phyloP scores from a whole-genome alignment of 2,329 filamentous ascomycete species.

The Colletotrichum tamarilloi region DNA sequence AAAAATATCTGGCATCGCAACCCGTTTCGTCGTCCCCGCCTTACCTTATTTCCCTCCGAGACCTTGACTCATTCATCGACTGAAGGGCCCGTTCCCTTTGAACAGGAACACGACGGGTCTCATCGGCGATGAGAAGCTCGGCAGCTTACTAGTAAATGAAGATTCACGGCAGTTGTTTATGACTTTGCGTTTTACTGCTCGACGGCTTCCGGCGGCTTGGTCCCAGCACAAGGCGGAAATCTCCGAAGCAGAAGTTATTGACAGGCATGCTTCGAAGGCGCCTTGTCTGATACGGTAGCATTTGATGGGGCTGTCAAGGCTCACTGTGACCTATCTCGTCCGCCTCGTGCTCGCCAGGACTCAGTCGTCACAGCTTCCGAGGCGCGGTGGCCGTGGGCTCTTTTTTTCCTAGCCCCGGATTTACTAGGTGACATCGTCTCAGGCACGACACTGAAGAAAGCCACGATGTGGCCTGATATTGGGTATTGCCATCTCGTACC shows the following conservation, averaged over 20 bases:
- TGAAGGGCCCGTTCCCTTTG: background rate
- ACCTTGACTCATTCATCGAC: background rate
- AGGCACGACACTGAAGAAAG: slow-evolving; percentile 14
- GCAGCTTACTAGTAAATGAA: background rate
- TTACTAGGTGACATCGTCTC: slow-evolving; percentile 11
- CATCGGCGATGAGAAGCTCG: background rate
- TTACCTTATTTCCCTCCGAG: slow-evolving; percentile 1
- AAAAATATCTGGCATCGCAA: slow-evolving; percentile 2
- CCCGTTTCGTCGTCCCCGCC: slow-evolving; percentile 10
- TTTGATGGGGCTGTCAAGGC: background rate
- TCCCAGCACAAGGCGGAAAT: background rate
- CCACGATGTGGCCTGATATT: slow-evolving; percentile 1
- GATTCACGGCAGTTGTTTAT: slow-evolving; percentile 8
- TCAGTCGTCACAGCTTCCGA: background rate
- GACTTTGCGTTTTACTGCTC: background rate
- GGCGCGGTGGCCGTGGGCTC: too few relatives aligned
- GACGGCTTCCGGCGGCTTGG: background rate
- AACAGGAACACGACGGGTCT: background rate
- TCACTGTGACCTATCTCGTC: background rate
- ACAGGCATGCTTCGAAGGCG: slow-evolving; percentile 17
- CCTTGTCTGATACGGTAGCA: slow-evolving; percentile 21
- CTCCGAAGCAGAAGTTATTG: background rate
- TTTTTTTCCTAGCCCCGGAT: background rate
- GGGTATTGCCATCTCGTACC: background rate
- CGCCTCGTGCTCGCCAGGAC: background rate